phyloP scores from a whole-genome alignment of 2,329 filamentous ascomycete genomes.

The Venturia asperata region DNA sequence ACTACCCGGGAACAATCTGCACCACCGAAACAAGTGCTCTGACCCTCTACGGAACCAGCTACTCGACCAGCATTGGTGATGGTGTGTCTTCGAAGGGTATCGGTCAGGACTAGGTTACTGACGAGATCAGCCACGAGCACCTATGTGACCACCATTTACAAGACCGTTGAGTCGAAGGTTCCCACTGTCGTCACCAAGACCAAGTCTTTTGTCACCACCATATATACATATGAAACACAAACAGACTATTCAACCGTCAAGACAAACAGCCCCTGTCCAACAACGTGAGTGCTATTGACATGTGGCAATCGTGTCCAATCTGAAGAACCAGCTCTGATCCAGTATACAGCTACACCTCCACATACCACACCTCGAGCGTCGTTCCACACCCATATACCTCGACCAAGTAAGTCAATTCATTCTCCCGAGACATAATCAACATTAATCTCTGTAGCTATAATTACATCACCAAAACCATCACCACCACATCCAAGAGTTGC shows the following conservation, averaged over 20 bases:
- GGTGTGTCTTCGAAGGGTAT: neutral
- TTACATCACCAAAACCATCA: neutral
- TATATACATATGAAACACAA: neutral
- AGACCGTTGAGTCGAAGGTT: neutral
- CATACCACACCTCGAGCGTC: neutral
- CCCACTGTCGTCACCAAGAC: neutral
- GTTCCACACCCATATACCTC: neutral
- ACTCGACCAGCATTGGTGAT: neutral
- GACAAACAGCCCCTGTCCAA: neutral
- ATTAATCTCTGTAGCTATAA: neutral
- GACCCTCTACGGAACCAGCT: neutral
- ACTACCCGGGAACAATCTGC: neutral
- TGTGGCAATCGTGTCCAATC: neutral
- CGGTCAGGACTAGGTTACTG: neutral
- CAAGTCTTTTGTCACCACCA: neutral
- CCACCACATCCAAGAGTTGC: neutral
- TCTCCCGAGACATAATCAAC: neutral
- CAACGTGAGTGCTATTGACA: neutral
- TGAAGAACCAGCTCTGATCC: neutral
- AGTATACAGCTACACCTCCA: neutral
- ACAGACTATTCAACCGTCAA: neutral
- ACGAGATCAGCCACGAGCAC: neutral
- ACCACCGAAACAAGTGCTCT: constrained; percentile 5
- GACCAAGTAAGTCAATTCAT: neutral
- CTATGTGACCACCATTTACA: neutral